Evolutionary conservation across 805 yeast species (phyloP), one percentile per base, ranked within the genome.

Genomic region (Wickerhamomyces pijperi): DNA sequence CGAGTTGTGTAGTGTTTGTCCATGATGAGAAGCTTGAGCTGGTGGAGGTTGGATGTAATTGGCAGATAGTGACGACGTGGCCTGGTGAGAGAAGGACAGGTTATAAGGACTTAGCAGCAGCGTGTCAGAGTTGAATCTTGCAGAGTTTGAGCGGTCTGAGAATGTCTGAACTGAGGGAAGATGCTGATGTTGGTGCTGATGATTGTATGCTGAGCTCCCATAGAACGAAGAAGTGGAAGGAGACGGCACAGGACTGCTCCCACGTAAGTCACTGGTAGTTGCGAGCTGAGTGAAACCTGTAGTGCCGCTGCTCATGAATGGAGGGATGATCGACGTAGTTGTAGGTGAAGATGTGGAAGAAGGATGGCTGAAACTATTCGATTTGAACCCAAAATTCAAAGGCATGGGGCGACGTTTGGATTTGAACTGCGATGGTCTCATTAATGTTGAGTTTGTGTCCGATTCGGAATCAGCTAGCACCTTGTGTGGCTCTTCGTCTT

Each of bases 341-440:
- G 55, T 45, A 7, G 37, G 38, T 1, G 52, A 40, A 16, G 54
- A 46, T n/a, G 39, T 41, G 34, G 55, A 54, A 3, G 52, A 21
- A 36, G 44, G 20, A 53, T 53, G 7, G 45, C 47, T 21, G 46
- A 49, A 12, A 44, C 19, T 0, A 45, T 18, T 13, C 38, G 43
- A 17, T 44, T 36, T 6, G 44, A 51, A 33, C 3, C 42, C 46
- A 6, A 31, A 17, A 12, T 18, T 15, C 21, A 53, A 38, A 7
- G 57, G 57, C 13, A 49, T 43, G 23, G 57, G 57, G 36, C 57
- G 46, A 36, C 48, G 54, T 36, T 51, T 53, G 3, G 57, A 41
- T 37, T 49, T 46, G 42, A 46, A 53, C 33, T 50, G 52, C 4
- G 51, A 37, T 3, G 56, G 56, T 35, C 42, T 41, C 9, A 43